Evolutionary conservation across 768 basidiomycete genomes (phyloP), one percentile per base, ranked within the genome.

Genomic region (Suillus fuscotomentosus): DNA sequence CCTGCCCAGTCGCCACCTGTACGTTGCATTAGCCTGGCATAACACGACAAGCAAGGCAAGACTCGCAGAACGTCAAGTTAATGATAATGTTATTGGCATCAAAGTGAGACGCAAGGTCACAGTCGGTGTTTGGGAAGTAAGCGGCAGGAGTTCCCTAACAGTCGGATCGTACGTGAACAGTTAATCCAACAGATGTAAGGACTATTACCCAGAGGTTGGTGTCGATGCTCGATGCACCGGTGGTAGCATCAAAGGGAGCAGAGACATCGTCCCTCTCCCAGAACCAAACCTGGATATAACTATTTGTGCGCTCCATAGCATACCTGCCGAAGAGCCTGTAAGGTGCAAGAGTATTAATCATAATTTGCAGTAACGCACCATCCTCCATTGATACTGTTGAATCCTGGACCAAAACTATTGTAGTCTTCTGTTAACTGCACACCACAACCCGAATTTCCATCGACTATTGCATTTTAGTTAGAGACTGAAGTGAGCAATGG

Each of bases 391-490:
- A 71, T 65, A 43, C n/a, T 61, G 60, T 79, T 78, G 62, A 76
- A 79, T 10, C 57, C 68, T 9, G 72, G 65, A 0, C 73, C 72
- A 27, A 70, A 72, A 59, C 71, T 78, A n/a, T 70, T 70, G 60
- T 63, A 1, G 42, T 70, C 66, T 42, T 77, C 64, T 3, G 59
- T 69, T 62, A 64, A 64, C 17, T 61, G 10, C 41, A 79, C 77
- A 20, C 79, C 79, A 54, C 82, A 83, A 1, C 81, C 80, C 3
- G 65, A 48, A 66, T 82, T 81, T 7, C 66, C 73, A 54, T 77
- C 67, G 36, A 22, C 74, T 73, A 5, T 7, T 15, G 5, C 13
- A 13, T 5, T 10, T 72, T 17, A 72, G 69, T 24, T 1, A 22
- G 6, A 1, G 5, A 9, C 36, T 1, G n/a, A 22, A 63, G 24